Conservation (phyloP, 441 rosid genomes). For the Populus hybrid region DNA sequence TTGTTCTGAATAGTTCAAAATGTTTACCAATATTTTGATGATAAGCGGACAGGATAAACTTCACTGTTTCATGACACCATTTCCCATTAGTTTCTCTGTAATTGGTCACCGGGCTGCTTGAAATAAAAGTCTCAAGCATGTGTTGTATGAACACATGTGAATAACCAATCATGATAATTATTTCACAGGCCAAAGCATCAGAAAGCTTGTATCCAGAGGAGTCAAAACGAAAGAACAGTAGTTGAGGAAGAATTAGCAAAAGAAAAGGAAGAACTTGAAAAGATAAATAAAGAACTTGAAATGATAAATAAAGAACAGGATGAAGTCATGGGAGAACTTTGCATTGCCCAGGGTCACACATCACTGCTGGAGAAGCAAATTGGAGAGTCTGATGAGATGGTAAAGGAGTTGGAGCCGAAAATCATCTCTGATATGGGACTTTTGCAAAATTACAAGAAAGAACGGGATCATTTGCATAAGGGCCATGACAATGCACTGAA, state of each 20-base stretch:
- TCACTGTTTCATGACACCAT: background rate
- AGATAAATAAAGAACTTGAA: constrained; percentile 43
- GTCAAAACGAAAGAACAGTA: constrained; percentile 60
- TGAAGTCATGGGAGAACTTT: constrained; percentile 50
- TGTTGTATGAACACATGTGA: background rate
- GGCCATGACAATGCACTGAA: constrained; percentile 77
- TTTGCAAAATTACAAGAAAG: constrained; percentile 61
- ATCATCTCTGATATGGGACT: constrained; percentile 78
- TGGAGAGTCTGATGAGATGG: constrained; percentile 51
- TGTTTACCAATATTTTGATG: background rate
- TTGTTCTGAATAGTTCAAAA: background rate
- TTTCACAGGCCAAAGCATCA: constrained; percentile 58
- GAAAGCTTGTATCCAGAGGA: constrained; percentile 61
- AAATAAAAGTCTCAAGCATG: constrained; percentile 6
- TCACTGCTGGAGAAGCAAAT: constrained; percentile 52
- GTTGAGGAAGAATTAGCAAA: constrained; percentile 56
- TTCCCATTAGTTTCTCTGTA: background rate
- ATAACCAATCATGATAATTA: constrained; percentile 18
- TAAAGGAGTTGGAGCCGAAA: constrained; percentile 71
- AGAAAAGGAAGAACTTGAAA: constrained; percentile 50
- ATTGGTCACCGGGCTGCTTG: background rate
- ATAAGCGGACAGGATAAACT: background rate
- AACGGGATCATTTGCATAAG: constrained; percentile 66
- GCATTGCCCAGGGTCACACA: constrained; percentile 45
- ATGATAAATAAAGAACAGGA: constrained; percentile 47